Evolutionary conservation across 345 rosid genomes (phyloP).

Genomic region (Anacardium occidentale): DNA sequence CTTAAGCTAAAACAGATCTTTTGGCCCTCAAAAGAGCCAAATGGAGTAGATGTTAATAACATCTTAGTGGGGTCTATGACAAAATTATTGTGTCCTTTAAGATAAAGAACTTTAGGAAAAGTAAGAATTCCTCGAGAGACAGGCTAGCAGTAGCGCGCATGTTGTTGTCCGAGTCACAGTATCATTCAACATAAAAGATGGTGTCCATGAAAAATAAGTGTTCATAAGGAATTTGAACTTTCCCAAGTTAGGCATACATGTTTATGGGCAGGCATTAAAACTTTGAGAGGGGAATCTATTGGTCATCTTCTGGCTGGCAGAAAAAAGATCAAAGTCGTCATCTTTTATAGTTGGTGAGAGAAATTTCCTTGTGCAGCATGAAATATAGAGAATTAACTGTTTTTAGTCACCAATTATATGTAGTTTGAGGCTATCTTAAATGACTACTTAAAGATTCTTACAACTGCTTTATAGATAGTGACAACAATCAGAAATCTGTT

Average conservation of each 20-base stretch:
- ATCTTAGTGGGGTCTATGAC: conserved; percentile 18
- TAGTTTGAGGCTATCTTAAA: not conserved
- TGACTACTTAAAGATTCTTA: not conserved
- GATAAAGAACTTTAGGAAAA: conserved; percentile 27
- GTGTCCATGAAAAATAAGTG: conserved; percentile 10
- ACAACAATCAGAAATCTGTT: not conserved
- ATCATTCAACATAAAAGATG: conserved; percentile 19
- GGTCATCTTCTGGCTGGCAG: conserved; percentile 31
- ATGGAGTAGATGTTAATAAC: not conserved
- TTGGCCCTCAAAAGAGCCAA: conserved; percentile 5
- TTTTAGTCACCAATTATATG: not conserved
- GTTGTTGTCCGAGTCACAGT: conserved; percentile 24
- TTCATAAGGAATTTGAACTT: conserved; percentile 10
- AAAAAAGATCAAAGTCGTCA: not conserved
- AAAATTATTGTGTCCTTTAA: conserved; percentile 34
- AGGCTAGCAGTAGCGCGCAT: conserved; percentile 17
- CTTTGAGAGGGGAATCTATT: conserved; percentile 25
- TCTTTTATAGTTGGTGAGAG: not conserved
- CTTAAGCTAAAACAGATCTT: conserved; percentile 10
- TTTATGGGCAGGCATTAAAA: conserved; percentile 14
- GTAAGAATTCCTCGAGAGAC: conserved; percentile 25
- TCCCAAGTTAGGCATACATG: not conserved
- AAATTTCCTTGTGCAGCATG: not conserved
- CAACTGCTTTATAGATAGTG: not conserved
- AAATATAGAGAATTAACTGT: not conserved